phyloP scores from a whole-genome alignment of 2,329 filamentous ascomycete genomes.

The Camillea tinctor region DNA sequence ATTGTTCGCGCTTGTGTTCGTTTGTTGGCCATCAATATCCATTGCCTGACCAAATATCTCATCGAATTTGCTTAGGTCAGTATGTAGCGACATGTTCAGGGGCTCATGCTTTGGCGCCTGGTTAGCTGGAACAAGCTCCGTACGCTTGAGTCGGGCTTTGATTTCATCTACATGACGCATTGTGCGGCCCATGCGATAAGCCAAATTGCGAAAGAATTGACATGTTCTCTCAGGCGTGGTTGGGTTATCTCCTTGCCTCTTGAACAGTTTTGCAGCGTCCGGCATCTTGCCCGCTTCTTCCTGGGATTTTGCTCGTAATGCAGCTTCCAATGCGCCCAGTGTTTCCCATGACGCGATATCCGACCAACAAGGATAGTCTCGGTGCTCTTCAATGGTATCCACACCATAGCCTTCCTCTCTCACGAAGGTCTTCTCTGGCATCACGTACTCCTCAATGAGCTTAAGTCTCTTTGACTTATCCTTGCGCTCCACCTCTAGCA shows the following conservation, averaged over 20 bases:
- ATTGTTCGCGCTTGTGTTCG: background rate
- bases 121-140: background rate
- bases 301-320: background rate
- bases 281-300: background rate
- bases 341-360: slow-evolving; percentile 26
- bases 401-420: background rate
- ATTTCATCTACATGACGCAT: slow-evolving; percentile 25
- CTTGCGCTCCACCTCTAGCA: slow-evolving; percentile 10
- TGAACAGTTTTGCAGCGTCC: background rate
- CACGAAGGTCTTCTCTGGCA: slow-evolving; percentile 11
- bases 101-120: background rate
- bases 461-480: background rate
- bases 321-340: slow-evolving; percentile 13
- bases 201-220: slow-evolving; percentile 35
- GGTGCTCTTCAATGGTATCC: slow-evolving; percentile 10
- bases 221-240: slow-evolving; percentile 25
- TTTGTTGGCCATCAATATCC: background rate
- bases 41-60: background rate
- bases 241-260: background rate
- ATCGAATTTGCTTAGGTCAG: background rate
- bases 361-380: slow-evolving; percentile 21
- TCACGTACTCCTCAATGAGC: slow-evolving; percentile 11
- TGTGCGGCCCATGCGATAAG: slow-evolving; percentile 41
- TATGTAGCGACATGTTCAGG: slow-evolving; percentile 12
- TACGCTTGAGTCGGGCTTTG: slow-evolving; percentile 19